Evolutionary conservation across 176 grass and related monocot species (phyloP).

Genomic region (Luzula sylvatica): DNA sequence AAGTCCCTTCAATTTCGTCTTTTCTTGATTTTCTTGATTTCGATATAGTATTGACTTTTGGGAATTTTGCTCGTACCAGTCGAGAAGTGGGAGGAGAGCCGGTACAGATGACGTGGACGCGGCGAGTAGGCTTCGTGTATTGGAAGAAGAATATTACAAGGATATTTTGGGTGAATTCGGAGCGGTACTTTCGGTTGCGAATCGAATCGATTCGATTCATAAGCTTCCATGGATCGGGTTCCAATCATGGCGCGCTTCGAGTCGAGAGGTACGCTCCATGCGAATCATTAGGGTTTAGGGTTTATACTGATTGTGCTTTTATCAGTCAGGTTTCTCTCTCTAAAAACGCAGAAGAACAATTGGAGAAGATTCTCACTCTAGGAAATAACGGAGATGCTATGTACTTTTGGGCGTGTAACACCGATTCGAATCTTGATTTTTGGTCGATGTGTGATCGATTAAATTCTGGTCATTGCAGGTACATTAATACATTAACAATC

Average conservation of each 20-base stretch:
- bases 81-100: conserved; percentile 61
- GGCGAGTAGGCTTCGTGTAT: conserved; percentile 57
- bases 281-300: not conserved
- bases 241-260: conserved; percentile 83
- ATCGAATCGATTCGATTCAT: conserved; percentile 71
- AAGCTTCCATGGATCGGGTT: conserved; percentile 99
- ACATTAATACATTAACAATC: not conserved
- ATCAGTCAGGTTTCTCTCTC: conserved; percentile 71
- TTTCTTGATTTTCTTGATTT: not conserved
- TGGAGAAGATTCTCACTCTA: conserved; percentile 42
- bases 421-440: conserved; percentile 34
- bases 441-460: conserved; percentile 74
- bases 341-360: conserved; percentile 53
- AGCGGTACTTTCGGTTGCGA: conserved; percentile 74
- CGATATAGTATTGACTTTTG: no score
- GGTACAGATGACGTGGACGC: conserved; percentile 86
- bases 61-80: conserved; percentile 48
- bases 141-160: conserved; percentile 57
- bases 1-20: conserved; percentile 11
- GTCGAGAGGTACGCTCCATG: conserved; percentile 48
- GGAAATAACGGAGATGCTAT: conserved; percentile 66
- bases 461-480: conserved; percentile 95
- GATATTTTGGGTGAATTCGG: conserved; percentile 86
- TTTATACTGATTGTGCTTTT: not conserved
- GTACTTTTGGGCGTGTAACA: conserved; percentile 70